Evolutionary conservation across 495 filamentous ascomycete genomes (phyloP).

Genomic region (Geoglossum glabrum): DNA sequence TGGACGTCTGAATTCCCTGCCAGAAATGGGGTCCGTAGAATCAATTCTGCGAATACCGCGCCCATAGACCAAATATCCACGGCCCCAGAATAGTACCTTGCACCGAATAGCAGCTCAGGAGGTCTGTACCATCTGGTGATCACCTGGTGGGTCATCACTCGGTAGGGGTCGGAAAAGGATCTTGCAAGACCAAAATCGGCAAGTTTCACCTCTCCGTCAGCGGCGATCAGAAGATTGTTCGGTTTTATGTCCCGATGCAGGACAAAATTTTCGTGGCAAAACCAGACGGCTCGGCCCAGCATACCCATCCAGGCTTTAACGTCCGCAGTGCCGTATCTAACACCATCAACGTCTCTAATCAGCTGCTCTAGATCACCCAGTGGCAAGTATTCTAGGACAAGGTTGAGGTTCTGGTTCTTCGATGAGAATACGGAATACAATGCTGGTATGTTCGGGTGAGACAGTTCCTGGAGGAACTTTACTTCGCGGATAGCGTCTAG

Average conservation of each 20-base stretch:
- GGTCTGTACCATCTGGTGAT: conserved; percentile 96
- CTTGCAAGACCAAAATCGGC: conserved; percentile 95
- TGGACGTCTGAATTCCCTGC: conserved; percentile 64
- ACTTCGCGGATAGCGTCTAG: conserved; percentile 92
- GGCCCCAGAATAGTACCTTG: conserved; percentile 67
- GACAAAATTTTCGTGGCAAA: conserved; percentile 87
- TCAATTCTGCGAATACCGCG: conserved; percentile 77
- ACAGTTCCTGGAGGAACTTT: conserved; percentile 85
- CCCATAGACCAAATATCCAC: conserved; percentile 96
- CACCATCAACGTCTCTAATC: conserved; percentile 56
- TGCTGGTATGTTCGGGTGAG: conserved; percentile 85
- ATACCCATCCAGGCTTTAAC: conserved; percentile 98
- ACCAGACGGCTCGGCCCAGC: conserved; percentile 83
- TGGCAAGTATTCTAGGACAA: conserved; percentile 85
- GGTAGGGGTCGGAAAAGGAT: conserved; percentile 70
- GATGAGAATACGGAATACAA: conserved; percentile 80
- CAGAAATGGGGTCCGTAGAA: conserved; percentile 61
- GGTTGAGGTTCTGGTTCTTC: conserved; percentile 81
- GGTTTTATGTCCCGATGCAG: conserved; percentile 98
- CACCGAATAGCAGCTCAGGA: conserved; percentile 80
- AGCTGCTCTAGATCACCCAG: conserved; percentile 82
- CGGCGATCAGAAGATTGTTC: conserved; percentile 81
- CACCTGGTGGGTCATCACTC: conserved; percentile 78
- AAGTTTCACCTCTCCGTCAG: conserved; percentile 80
- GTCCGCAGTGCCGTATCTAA: conserved; percentile 60